phyloP scores from a whole-genome alignment of 148 eudicot species.

The Suaeda aralocaspica region DNA sequence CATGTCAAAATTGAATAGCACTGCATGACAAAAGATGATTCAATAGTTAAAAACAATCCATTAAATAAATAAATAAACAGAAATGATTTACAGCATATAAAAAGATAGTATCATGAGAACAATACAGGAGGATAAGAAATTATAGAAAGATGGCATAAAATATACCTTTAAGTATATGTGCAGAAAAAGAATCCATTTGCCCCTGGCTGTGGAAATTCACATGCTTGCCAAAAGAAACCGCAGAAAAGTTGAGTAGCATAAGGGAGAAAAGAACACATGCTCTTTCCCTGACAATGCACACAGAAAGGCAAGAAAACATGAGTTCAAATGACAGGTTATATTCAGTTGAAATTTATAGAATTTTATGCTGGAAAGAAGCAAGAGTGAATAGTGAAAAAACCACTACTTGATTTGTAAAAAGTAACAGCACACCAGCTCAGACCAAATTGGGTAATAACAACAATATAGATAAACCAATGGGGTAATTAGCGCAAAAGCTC shows the following conservation, averaged over 20 bases:
- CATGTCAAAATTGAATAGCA: constrained; percentile 34
- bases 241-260: constrained; percentile 39
- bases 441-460: no score
- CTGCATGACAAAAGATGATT: constrained; percentile 35
- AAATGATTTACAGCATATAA: background rate
- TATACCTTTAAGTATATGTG: constrained; percentile 49
- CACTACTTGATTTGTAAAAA: no score
- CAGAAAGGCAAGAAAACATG: background rate
- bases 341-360: background rate
- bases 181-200: constrained; percentile 38
- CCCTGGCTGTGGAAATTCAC: constrained; percentile 19
- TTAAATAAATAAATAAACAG: background rate
- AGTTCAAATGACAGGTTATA: background rate
- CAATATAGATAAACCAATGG: no score
- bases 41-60: background rate
- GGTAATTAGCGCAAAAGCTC: no score
- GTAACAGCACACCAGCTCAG: no score
- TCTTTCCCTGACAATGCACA: constrained; percentile 50
- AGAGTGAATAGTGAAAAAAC: no score
- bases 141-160: constrained; percentile 4
- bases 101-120: background rate
- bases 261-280: constrained; percentile 62
- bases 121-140: background rate
- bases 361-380: no score
- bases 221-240: constrained; percentile 27